These are phyloP conservation scores for Penicillium diatomitis DNA, from an alignment of 495 filamentous ascomycete species.

Conservation along the genomic window DNA sequence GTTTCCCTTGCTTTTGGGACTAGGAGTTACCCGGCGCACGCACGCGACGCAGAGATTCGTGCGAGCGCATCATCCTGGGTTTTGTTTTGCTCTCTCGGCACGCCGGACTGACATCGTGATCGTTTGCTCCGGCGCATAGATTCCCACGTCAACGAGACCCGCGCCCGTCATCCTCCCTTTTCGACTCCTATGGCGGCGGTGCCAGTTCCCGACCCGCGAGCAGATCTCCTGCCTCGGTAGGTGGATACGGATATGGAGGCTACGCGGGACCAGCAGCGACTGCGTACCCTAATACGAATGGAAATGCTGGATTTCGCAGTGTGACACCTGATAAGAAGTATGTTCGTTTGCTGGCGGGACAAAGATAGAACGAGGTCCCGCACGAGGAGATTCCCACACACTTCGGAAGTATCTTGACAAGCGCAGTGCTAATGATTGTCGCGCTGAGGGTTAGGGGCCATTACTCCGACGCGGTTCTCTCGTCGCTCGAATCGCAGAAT, in stretches of 20 bases:
- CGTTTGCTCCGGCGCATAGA: constrained; percentile 23
- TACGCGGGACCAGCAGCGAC: constrained; percentile 47
- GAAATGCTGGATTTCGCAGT: constrained; percentile 37
- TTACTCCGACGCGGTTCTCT: constrained; percentile 87
- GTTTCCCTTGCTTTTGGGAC: too few species aligned
- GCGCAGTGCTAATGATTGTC: too few species aligned
- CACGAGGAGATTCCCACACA: too few species aligned
- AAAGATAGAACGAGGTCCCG: not conserved
- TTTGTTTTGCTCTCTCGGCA: not conserved
- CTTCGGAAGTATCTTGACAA: too few species aligned
- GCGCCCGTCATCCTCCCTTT: constrained; percentile 72
- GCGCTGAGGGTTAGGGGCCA: constrained; percentile 53
- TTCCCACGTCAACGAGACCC: constrained; percentile 71
- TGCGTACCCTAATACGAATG: constrained; percentile 25
- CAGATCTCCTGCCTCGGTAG: constrained; percentile 42
- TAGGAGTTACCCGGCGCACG: too few species aligned
- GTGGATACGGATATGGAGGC: constrained; percentile 46
- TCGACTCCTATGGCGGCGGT: constrained; percentile 70
- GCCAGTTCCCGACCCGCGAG: constrained; percentile 46
- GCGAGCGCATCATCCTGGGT: too few species aligned
- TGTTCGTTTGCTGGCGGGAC: constrained; percentile 5
- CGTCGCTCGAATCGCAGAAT: constrained; percentile 92
- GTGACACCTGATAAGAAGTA: constrained; percentile 83
- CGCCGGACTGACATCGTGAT: not conserved
- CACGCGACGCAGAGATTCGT: too few species aligned